A percentile compares a stretch with the other conserved stretches of the same genome.
Conservation (phyloP, 257 asterid genomes). For the Mitragyna speciosa region DNA sequence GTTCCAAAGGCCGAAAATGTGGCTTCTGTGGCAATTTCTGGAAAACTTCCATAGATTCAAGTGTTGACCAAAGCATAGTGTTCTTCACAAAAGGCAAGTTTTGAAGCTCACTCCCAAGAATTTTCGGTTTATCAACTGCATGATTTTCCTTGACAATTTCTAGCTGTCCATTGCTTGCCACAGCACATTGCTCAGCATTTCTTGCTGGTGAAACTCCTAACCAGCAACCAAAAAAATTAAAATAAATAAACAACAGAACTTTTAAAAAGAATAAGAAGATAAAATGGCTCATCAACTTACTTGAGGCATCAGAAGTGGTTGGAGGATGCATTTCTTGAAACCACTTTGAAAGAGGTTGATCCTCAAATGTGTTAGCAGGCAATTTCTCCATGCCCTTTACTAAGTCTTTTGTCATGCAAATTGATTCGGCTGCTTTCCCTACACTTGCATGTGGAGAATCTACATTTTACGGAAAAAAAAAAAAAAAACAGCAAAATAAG, state of each 20-base stretch:
- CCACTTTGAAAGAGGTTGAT: conserved; percentile 70
- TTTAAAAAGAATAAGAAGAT: not conserved
- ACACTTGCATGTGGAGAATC: conserved; percentile 36
- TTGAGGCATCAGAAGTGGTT: conserved; percentile 28
- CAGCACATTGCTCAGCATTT: conserved; percentile 27
- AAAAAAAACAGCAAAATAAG: not conserved
- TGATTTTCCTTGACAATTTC: conserved; percentile 17
- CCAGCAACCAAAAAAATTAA: conserved; percentile 12
- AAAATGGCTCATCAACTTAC: conserved; percentile 6
- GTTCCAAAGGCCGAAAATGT: conserved; percentile 64
- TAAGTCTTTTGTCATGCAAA: conserved; percentile 19
- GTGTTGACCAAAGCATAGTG: conserved; percentile 56
- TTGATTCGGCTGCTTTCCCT: conserved; percentile 22
- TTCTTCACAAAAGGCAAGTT: conserved; percentile 64
- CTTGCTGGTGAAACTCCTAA: conserved; percentile 38
- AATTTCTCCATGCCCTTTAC: conserved; percentile 25
- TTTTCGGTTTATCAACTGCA: not conserved
- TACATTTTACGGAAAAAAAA: conserved; percentile 20
- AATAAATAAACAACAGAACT: not conserved
- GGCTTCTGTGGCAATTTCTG: conserved; percentile 70
- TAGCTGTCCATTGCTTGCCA: conserved; percentile 24
- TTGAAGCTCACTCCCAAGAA: conserved; percentile 28
- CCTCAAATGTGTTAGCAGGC: conserved; percentile 41
- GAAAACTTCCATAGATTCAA: conserved; percentile 74
- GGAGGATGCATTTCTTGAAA: conserved; percentile 48